Evolutionary conservation across 208 protist genomes (phyloP), one percentile per base, ranked within the genome.

Genomic region (Trypanosoma mega): DNA sequence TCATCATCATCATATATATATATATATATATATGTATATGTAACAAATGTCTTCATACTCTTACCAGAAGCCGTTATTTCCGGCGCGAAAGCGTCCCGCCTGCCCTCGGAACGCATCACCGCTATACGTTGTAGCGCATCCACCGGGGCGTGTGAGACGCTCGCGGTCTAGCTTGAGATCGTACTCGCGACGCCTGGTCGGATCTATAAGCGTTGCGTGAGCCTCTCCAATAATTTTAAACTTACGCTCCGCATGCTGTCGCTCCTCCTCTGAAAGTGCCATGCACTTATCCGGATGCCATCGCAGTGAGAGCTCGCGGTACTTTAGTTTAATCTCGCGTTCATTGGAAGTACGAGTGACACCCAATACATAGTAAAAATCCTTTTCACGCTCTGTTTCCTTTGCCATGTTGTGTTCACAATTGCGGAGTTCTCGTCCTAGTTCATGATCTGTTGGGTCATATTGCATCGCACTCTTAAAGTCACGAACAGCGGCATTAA

Each of bases 241-340:
- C 61, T 93, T 94, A 54, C 87, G 82, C 72, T 94, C 90, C 20
- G 87, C 85, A 14, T 81, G 71, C 54, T 73, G 68, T 26, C 80
- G 79, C 74, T 94, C 87, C 7, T 74, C 57, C 2, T 84, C 76
- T 41, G 77, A 63, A 29, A 92, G 63, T 27, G 58, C 68, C 14
- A 92, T 78, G 72, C 85, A 92, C 76, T 96, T 96, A 66, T 96
- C 90, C 0, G 90, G 90, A 59, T 96, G 90, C 85, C 85, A 96
- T 4, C 86, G 78, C 20, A 96, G 76, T 36, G 87, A 94, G 46
- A 96, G 79, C 75, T 96, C 87, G 29, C 82, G 70, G 69, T 92
- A 96, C 58, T 88, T 92, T 24, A 80, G 21, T 63, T 93, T 93
- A 36, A 96, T 88, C 53, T 96, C 87, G 4, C 80, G 68, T 27